A percentile compares a stretch with the other conserved stretches of the same genome.
Evolutionary conservation across 805 yeast species (phyloP).

Genomic region (Candida suzukii): DNA sequence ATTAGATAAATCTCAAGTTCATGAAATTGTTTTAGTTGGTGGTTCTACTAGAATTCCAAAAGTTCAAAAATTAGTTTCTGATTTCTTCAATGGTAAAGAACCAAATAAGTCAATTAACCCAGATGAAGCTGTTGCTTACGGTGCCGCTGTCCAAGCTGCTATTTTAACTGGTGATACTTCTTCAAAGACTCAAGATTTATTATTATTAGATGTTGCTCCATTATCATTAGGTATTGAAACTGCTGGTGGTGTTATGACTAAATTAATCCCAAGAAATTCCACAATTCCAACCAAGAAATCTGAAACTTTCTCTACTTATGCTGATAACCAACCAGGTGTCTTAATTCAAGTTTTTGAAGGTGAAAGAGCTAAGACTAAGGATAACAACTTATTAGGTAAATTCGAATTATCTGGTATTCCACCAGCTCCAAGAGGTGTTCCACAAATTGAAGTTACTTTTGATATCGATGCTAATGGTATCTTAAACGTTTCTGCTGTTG

Average conservation of each 20-base stretch:
- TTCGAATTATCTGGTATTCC: constrained; percentile 95
- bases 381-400: constrained; percentile 94
- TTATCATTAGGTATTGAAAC: constrained; percentile 96
- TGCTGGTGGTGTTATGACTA: constrained; percentile 99
- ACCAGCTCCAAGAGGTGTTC: constrained; percentile 98
- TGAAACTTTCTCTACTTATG: constrained; percentile 92
- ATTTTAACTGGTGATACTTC: constrained; percentile 93
- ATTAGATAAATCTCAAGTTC: constrained; percentile 81
- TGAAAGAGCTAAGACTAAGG: constrained; percentile 95
- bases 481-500: constrained; percentile 91
- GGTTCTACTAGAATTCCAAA: constrained; percentile 98
- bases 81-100: constrained; percentile 95
- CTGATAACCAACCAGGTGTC: constrained; percentile 99
- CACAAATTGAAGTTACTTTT: constrained; percentile 95
- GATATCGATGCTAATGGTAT: constrained; percentile 97
- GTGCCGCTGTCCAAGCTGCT: constrained; percentile 99
- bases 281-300: constrained; percentile 97
- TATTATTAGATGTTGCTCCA: constrained; percentile 95
- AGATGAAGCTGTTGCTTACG: constrained; percentile 98
- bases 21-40: constrained; percentile 94
- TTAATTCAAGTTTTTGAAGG: constrained; percentile 96
- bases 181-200: constrained; percentile 89
- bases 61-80: constrained; percentile 91
- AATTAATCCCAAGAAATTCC: constrained; percentile 96
- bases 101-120: constrained; percentile 96